Percentiles rank a stretch among this genome's conserved stretches.
These are phyloP conservation scores for Camellia granthamiana DNA, from an alignment of 148 eudicot genomes.

Conservation along the genomic window DNA sequence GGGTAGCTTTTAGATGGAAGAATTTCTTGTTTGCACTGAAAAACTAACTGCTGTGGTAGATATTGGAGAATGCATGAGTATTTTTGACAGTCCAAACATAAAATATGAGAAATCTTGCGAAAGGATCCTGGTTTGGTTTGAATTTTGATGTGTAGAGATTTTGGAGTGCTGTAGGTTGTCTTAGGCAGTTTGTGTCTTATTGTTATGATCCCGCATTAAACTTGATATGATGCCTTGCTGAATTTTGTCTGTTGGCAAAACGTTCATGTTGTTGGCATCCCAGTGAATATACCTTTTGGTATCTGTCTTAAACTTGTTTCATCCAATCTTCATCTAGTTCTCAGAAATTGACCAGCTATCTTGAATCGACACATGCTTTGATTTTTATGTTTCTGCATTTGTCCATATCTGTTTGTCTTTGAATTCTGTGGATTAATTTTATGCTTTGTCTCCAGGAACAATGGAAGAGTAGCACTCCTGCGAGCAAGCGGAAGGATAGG, in stretches of 20 bases:
- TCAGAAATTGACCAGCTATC: constrained; percentile 7
- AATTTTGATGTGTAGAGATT: too few relatives aligned
- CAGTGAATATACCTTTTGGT: background rate
- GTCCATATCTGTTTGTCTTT: background rate
- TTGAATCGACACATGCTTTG: background rate
- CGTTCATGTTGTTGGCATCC: background rate
- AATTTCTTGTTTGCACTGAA: too few relatives aligned
- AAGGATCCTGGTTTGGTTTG: too few relatives aligned
- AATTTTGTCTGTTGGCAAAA: background rate
- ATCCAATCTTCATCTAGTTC: background rate
- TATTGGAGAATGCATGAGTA: too few relatives aligned
- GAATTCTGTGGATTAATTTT: background rate
- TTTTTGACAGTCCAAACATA: too few relatives aligned
- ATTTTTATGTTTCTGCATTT: background rate
- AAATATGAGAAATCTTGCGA: too few relatives aligned
- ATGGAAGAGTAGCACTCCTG: constrained; percentile 63
- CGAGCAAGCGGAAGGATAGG: constrained; percentile 77
- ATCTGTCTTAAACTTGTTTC: background rate
- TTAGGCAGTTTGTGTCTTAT: too few relatives aligned
- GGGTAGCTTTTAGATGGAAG: too few relatives aligned
- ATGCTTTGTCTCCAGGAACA: constrained; percentile 59
- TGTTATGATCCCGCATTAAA: background rate
- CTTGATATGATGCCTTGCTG: background rate
- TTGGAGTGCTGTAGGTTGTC: too few relatives aligned
- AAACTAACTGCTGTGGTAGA: too few relatives aligned